These are phyloP conservation scores for Letharia columbiana DNA, from an alignment of 495 filamentous ascomycete species.

Conservation along the genomic window DNA sequence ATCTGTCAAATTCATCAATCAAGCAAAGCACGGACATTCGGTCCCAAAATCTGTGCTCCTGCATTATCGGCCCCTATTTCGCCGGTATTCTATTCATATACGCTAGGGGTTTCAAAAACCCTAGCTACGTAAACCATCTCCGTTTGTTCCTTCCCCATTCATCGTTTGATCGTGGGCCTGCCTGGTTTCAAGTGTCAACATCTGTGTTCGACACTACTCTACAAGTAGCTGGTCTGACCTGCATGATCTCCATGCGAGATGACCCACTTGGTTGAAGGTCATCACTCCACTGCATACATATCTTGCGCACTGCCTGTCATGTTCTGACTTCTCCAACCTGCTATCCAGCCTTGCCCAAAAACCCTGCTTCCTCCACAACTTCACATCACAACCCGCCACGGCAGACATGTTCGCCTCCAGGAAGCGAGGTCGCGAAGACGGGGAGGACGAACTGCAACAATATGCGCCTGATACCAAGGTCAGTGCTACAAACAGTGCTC, in stretches of 20 bases:
- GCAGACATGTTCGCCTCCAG: conserved; percentile 19
- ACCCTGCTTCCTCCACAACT: not conserved
- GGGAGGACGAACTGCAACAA: conserved; percentile 20
- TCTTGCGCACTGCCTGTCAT: not conserved
- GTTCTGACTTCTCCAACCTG: not conserved
- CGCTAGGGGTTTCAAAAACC: not conserved
- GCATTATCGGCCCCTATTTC: not conserved
- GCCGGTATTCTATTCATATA: not conserved
- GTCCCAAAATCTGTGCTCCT: not conserved
- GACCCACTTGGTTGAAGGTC: conserved; percentile 15
- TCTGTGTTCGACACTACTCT: not conserved
- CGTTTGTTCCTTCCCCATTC: not conserved
- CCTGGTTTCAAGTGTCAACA: conserved; percentile 13
- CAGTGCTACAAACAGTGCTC: not conserved
- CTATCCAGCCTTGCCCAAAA: not conserved
- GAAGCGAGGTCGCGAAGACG: conserved; percentile 25
- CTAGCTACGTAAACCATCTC: not conserved
- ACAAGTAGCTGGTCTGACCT: conserved; percentile 1
- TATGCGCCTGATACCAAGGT: conserved; percentile 18
- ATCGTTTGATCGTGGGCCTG: not conserved
- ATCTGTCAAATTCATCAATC: not conserved
- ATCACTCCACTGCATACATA: conserved; percentile 11
- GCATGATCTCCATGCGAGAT: conserved; percentile 11
- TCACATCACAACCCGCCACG: not conserved
- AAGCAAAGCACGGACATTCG: not conserved